Base-by-base conservation (phyloP, 495 filamentous ascomycete species). In the Arthonia radiata region DNA sequence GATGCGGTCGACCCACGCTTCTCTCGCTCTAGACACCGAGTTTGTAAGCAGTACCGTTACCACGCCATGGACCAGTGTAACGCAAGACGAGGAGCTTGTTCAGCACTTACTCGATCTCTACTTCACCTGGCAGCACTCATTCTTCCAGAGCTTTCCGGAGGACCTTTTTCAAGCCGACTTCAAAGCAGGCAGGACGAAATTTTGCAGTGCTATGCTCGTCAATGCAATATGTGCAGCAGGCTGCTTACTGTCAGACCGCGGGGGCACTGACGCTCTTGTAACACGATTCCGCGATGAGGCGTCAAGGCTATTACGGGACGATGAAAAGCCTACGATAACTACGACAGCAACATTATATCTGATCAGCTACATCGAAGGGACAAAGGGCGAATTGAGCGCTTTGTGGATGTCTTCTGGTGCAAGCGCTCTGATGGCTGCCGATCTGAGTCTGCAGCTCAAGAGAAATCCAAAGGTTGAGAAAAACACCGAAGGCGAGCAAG, bases 11-110 rank as follows among this genome's bases (percentile, higher is more conserved):
- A 8, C 5, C 10, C 22, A 8, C 7, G 21, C 7, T 22, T 11
- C 6, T 22, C 19, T n/a, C n/a, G n/a, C n/a, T n/a, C n/a, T n/a
- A n/a, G n/a, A 11, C 7, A 22, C 19, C 6, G 19, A 11, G 7
- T 22, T 22, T 22, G 19, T 22, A 7, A 11, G 11, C 6, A 7
- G 7, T 11, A 6, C 7, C 19, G 11, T 22, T 6, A 11, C 6
- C 7, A 22, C 6, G 11, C 11, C 19, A 22, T 22, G 37, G 14
- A 37, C 28, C 2, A 45, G 41, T 23, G 42, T 31, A 4, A 26
- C 31, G 3, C 43, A 27, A 18, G 10, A 11, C 14, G 8, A 15
- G 13, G 14, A 6, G 7, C 24, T 17, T 1, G 16, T 21, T 13
- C 3, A 31, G n/a, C 29, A 26, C 13, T 23, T 27, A 27, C 19